These are phyloP conservation scores for Komagataella ulmi DNA, from an alignment of 805 yeast genomes.

Conservation along the genomic window DNA sequence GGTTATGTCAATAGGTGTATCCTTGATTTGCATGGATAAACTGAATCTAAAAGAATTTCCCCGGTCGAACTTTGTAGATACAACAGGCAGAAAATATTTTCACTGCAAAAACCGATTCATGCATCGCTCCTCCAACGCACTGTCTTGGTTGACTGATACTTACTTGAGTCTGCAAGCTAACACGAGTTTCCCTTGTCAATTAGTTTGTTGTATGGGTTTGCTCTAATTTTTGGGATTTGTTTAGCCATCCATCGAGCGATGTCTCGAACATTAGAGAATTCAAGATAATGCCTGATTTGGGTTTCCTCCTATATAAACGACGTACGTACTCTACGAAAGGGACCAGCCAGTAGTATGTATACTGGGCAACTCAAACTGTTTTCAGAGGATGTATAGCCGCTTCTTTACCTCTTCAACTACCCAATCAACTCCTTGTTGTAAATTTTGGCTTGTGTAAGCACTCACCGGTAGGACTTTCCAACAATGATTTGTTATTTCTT, in stretches of 20 bases:
- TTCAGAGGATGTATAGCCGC: constrained; percentile 20
- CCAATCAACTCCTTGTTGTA: constrained; percentile 28
- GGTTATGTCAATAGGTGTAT: neutral
- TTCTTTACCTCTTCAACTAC: constrained; percentile 23
- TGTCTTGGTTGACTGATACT: neutral
- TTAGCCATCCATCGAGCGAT: neutral
- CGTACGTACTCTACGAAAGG: neutral
- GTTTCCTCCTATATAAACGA: neutral
- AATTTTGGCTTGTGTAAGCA: constrained; percentile 30
- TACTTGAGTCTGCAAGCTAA: neutral
- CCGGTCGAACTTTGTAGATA: neutral
- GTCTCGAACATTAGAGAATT: neutral
- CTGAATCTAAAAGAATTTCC: neutral
- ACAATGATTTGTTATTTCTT: constrained; percentile 22
- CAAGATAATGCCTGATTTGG: neutral
- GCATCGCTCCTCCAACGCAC: neutral
- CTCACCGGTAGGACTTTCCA: constrained; percentile 30
- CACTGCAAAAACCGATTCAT: neutral
- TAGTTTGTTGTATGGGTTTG: neutral
- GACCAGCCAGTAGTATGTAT: neutral
- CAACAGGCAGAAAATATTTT: neutral
- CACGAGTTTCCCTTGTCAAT: neutral
- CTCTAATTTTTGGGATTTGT: neutral
- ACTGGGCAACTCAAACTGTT: neutral
- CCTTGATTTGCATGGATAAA: neutral